Evolutionary conservation across 768 basidiomycete species (phyloP), one percentile per base, ranked within the genome.

Genomic region (Leccinum sublutescens): DNA sequence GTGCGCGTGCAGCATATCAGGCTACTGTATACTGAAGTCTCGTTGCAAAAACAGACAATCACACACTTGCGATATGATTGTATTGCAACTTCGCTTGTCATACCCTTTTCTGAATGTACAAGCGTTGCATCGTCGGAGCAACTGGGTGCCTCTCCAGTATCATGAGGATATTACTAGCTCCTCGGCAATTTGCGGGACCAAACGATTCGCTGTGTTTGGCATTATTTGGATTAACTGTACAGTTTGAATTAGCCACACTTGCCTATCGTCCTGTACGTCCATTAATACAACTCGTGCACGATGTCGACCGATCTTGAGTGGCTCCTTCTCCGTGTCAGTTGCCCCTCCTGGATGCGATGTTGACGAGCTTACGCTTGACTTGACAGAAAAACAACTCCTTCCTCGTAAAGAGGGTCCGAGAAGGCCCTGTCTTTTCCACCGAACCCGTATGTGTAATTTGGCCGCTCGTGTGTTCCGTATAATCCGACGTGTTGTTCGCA

Each of bases 291-390:
- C 49, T 34, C 34, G 56, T 57, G 60, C 78, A 85, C 77, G 73
- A 93, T 93, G 91, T 92, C 91, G 70, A 72, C 79, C 80, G 93
- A 95, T 75, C 91, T 96, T 76, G 84, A 95, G 80, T 96, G 94
- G 94, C 87, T 94, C 74, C 88, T 96, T 62, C 77, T 92, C 74
- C 91, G 91, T 72, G 91, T 92, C 4, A 23, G n/a, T 52, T 23
- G 7, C 12, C 15, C 40, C 6, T 19, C 19, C 25, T 43, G 5
- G n/a, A 60, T 2, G 3, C 23, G 3, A 6, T 10, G 0, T 34
- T 67, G 38, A 66, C 40, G 19, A 17, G 0, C 36, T 58, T 6
- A 38, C 12, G 1, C 10, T 33, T 50, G n/a, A 34, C 27, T 56
- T 8, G 47, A 63, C 72, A 95, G 89, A 86, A 89, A 68, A 79